These are phyloP conservation scores for Eudorina sp. DNA, from an alignment of 139 green algal genomes.

Conservation along the genomic window DNA sequence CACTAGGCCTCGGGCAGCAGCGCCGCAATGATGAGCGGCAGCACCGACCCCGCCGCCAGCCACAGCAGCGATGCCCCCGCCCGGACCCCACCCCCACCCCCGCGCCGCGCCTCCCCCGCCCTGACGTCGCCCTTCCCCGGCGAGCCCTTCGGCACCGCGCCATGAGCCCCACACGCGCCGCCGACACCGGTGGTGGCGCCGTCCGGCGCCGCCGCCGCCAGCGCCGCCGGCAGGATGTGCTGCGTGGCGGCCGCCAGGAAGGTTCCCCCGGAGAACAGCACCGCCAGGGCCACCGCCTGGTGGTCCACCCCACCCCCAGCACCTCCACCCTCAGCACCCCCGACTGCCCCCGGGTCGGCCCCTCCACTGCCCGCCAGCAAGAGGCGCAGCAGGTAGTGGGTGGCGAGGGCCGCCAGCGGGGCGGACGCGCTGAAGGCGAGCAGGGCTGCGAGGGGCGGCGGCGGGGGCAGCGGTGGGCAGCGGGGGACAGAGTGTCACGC, in stretches of 20 bases:
- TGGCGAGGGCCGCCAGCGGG: constrained; percentile 60
- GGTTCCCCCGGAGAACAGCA: constrained; percentile 75
- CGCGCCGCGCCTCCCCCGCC: too few relatives aligned
- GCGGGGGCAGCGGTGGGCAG: too few relatives aligned
- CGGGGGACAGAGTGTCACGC: too few relatives aligned
- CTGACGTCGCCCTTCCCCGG: background rate
- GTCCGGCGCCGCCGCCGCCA: background rate
- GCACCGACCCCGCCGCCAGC: constrained; percentile 31
- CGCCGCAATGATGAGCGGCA: constrained; percentile 38
- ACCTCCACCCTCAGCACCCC: background rate
- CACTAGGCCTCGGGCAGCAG: constrained; percentile 42
- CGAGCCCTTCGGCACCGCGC: background rate
- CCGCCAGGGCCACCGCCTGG: constrained; percentile 13
- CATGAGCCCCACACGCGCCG: background rate
- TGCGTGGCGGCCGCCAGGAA: constrained; percentile 76
- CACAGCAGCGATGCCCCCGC: background rate
- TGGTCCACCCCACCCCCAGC: too few relatives aligned
- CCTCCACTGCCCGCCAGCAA: constrained; percentile 36
- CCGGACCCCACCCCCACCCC: background rate
- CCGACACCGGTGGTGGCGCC: background rate
- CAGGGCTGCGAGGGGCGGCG: background rate
- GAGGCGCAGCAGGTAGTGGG: constrained; percentile 57
- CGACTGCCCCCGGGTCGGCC: background rate
- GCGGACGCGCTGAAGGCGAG: constrained; percentile 52
- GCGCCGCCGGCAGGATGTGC: constrained; percentile 76